A percentile compares a stretch with the other conserved stretches of the same genome.
These are phyloP conservation scores for Rhipidocladum racemiflorum DNA, from an alignment of 176 grass and related monocot genomes.

Conservation along the genomic window DNA sequence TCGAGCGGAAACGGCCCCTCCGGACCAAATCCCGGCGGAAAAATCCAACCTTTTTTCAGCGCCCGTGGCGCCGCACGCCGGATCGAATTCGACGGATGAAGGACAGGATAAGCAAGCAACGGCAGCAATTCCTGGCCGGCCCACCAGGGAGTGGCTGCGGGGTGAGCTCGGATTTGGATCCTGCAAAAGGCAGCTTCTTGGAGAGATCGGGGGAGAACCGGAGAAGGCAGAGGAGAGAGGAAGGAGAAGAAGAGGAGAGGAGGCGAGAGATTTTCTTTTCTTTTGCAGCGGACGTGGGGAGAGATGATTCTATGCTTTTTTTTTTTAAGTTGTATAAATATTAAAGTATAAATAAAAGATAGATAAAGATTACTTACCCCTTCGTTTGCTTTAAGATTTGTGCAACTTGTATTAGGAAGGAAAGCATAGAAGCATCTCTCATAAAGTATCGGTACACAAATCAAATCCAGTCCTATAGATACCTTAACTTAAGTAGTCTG, in stretches of 20 bases:
- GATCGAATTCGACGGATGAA: conserved; percentile 25
- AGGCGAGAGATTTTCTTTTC: not conserved
- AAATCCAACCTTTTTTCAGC: not conserved
- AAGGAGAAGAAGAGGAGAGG: not conserved
- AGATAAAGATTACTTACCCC: too few species aligned
- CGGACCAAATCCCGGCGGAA: conserved; percentile 31
- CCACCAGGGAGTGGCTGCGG: not conserved
- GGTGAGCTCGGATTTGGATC: conserved; percentile 42
- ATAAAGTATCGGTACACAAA: too few species aligned
- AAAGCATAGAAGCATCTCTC: too few species aligned
- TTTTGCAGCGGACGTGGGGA: conserved; percentile 7
- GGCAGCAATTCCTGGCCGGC: not conserved
- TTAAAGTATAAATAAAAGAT: too few species aligned
- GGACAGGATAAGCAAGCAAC: not conserved
- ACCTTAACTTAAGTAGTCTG: too few species aligned
- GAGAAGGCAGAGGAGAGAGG: not conserved
- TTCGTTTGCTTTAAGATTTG: too few species aligned
- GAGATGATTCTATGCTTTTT: too few species aligned
- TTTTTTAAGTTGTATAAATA: too few species aligned
- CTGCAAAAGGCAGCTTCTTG: conserved; percentile 8
- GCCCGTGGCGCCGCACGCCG: not conserved
- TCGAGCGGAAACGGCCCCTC: not conserved
- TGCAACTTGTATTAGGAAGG: too few species aligned
- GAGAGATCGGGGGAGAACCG: not conserved
- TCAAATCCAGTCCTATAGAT: too few species aligned